Evolutionary conservation across 768 basidiomycete species (phyloP).

Genomic region (Suillus discolor): DNA sequence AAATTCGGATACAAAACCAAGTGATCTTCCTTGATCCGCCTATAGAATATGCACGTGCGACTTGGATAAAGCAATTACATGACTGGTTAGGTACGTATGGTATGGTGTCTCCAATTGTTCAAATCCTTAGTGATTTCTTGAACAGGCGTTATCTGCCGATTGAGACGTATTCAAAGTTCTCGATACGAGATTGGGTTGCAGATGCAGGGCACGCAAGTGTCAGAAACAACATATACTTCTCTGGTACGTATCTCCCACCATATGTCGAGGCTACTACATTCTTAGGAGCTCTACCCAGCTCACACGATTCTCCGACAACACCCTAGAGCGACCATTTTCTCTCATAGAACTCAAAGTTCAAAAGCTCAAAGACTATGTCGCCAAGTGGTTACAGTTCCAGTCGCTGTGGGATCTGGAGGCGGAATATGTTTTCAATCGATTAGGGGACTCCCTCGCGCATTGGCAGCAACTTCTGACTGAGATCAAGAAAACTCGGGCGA

Average conservation of each 20-base stretch:
- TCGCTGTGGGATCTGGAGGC: constrained; percentile 98
- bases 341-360: constrained; percentile 89
- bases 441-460: constrained; percentile 89
- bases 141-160: constrained; percentile 81
- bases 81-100: constrained; percentile 72
- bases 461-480: constrained; percentile 97
- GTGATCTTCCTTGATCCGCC: constrained; percentile 99
- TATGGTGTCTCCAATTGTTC: not conserved
- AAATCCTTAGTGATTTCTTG: not conserved
- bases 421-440: constrained; percentile 93
- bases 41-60: constrained; percentile 89
- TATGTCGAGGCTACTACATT: not conserved
- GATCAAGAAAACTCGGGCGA: constrained; percentile 95
- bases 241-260: constrained; percentile 52
- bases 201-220: constrained; percentile 67
- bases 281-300: constrained; percentile 48
- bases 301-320: constrained; percentile 69
- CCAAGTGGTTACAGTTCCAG: constrained; percentile 99
- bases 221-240: constrained; percentile 81
- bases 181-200: constrained; percentile 96
- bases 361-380: constrained; percentile 87
- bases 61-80: constrained; percentile 89
- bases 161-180: constrained; percentile 89
- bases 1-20: constrained; percentile 97
- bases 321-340: constrained; percentile 78